These are phyloP conservation scores for Tetraselmis chui DNA, from an alignment of 139 green algal species.

Conservation along the genomic window DNA sequence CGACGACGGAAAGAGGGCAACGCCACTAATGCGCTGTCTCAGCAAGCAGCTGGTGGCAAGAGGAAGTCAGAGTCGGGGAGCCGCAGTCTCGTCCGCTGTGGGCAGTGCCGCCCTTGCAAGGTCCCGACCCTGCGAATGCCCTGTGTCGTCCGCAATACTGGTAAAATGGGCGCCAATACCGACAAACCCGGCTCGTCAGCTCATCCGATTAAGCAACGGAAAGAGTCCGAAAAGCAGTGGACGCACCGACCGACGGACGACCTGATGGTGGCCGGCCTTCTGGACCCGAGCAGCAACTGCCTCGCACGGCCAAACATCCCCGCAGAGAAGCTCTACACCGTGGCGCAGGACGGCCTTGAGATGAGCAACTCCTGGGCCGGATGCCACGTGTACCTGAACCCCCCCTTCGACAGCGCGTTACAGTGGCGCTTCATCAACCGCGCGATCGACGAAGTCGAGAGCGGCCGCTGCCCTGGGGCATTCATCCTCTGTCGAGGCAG, in stretches of 20 bases:
- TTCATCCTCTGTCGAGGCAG: not conserved
- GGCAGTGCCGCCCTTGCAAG: not conserved
- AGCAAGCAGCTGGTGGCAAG: too few species aligned
- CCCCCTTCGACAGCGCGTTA: conserved; percentile 3
- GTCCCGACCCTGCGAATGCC: not conserved
- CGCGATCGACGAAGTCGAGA: conserved; percentile 20
- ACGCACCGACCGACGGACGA: not conserved
- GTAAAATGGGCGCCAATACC: too few species aligned
- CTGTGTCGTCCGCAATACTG: not conserved
- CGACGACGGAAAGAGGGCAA: too few species aligned
- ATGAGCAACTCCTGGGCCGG: conserved; percentile 10
- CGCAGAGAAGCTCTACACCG: conserved; percentile 14
- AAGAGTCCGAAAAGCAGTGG: too few species aligned
- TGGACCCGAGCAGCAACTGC: conserved; percentile 17
- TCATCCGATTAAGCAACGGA: too few species aligned
- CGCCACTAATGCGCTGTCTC: too few species aligned
- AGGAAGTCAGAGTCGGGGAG: too few species aligned
- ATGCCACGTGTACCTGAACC: conserved; percentile 11
- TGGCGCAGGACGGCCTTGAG: conserved; percentile 15
- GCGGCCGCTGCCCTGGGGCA: not conserved
- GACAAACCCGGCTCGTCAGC: too few species aligned
- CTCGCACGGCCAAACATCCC: conserved; percentile 14
- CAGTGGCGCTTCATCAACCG: conserved; percentile 19
- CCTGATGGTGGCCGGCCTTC: conserved; percentile 6
- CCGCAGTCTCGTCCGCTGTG: not conserved